These are phyloP conservation scores for Zoysia japonica DNA, from an alignment of 176 grass and related monocot species.

Conservation along the genomic window DNA sequence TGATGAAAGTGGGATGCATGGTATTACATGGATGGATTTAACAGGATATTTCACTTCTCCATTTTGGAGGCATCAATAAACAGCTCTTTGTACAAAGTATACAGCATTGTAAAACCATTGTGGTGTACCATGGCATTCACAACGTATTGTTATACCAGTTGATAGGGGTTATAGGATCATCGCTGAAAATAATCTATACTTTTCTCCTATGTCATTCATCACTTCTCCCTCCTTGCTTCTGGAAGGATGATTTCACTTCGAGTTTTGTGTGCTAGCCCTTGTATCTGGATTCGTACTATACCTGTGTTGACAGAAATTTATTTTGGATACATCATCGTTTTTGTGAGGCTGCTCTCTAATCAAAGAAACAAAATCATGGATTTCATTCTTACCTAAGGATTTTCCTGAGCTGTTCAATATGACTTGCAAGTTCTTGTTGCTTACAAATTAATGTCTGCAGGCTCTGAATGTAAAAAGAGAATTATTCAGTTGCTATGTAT, in stretches of 20 bases:
- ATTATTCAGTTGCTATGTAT: constrained; percentile 10
- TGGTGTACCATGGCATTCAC: background rate
- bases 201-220: background rate
- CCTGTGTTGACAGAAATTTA: constrained; percentile 26
- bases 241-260: constrained; percentile 4
- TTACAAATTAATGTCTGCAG: constrained; percentile 60
- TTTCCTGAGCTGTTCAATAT: constrained; percentile 63
- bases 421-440: constrained; percentile 59
- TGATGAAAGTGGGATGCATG: background rate
- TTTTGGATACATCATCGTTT: background rate
- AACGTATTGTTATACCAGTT: background rate
- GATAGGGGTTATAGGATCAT: constrained; percentile 5
- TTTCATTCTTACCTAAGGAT: constrained; percentile 50
- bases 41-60: background rate
- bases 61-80: background rate
- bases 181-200: constrained; percentile 2
- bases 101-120: background rate
- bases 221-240: background rate
- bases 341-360: background rate
- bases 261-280: constrained; percentile 5
- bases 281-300: constrained; percentile 4
- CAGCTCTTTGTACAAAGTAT: background rate
- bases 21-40: constrained; percentile 21
- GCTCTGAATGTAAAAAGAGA: constrained; percentile 47
- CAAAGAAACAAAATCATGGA: constrained; percentile 9